A percentile compares a stretch with the other conserved stretches of the same genome.
These are phyloP conservation scores for Ascochyta pisi DNA, from an alignment of 2,329 filamentous ascomycete species.

Conservation along the genomic window DNA sequence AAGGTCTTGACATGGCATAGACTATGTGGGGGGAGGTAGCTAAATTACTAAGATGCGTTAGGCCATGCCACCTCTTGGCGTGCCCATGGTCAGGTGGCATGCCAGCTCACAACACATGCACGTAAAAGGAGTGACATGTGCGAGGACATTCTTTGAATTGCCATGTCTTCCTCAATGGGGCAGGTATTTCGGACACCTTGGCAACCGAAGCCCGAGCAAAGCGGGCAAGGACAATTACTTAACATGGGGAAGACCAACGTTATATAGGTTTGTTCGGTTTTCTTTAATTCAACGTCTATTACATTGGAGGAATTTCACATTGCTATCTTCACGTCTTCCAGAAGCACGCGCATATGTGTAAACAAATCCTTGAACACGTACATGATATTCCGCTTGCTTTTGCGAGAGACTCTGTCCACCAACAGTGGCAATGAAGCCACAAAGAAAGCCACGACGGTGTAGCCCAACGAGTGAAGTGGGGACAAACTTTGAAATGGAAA, in stretches of 20 bases:
- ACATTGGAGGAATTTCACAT: not conserved
- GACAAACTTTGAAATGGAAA: conserved; percentile 5
- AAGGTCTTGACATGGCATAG: too few relatives aligned
- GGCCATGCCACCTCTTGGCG: too few relatives aligned
- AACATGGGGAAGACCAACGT: not conserved
- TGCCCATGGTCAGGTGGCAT: too few relatives aligned
- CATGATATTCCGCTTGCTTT: not conserved
- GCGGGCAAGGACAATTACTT: not conserved
- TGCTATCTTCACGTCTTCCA: not conserved
- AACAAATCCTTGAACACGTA: not conserved
- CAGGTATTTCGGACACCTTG: not conserved
- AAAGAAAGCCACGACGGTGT: not conserved
- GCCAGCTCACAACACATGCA: not conserved
- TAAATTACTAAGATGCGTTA: too few relatives aligned
- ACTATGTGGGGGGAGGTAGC: too few relatives aligned
- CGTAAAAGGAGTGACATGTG: conserved; percentile 6
- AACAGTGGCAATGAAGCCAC: not conserved
- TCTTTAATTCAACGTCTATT: not conserved
- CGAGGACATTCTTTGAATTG: not conserved
- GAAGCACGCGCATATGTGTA: not conserved
- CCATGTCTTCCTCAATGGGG: not conserved
- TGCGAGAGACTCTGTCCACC: not conserved
- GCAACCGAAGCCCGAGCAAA: conserved; percentile 7
- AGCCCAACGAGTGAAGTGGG: conserved; percentile 7
- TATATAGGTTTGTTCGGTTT: not conserved